Conservation (phyloP, 805 yeast genomes). For the Lipomyces starkeyi region DNA sequence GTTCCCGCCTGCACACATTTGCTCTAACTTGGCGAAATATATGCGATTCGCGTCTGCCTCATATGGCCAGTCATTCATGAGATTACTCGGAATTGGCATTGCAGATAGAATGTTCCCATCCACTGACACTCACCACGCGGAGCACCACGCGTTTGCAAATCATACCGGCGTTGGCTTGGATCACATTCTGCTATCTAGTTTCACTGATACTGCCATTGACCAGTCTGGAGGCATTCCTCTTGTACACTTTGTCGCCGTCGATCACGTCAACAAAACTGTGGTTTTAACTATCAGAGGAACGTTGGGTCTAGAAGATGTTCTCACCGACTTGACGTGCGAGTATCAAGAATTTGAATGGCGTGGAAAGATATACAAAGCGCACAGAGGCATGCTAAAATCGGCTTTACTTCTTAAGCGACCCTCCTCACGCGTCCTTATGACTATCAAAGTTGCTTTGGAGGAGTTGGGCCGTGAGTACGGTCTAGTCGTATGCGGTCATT, state of each 20-base stretch:
- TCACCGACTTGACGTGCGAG: constrained; percentile 46
- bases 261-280: constrained; percentile 44
- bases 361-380: constrained; percentile 42
- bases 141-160: constrained; percentile 45
- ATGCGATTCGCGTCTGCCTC: constrained; percentile 47
- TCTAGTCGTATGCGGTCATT: constrained; percentile 46
- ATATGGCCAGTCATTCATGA: constrained; percentile 47
- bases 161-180: constrained; percentile 44
- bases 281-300: constrained; percentile 47
- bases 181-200: constrained; percentile 45
- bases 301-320: constrained; percentile 45
- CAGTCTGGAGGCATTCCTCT: constrained; percentile 44
- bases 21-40: constrained; percentile 44
- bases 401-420: constrained; percentile 40
- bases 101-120: constrained; percentile 39
- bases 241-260: constrained; percentile 45
- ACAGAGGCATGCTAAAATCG: constrained; percentile 45
- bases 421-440: constrained; percentile 41
- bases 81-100: constrained; percentile 43
- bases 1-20: constrained; percentile 42
- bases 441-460: constrained; percentile 41
- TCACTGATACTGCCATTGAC: constrained; percentile 40
- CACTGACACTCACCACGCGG: constrained; percentile 41
- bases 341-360: constrained; percentile 44
- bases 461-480: constrained; percentile 44